Evolutionary conservation across 202 grass and related monocot genomes (phyloP).

Genomic region (Panicum hallii): DNA sequence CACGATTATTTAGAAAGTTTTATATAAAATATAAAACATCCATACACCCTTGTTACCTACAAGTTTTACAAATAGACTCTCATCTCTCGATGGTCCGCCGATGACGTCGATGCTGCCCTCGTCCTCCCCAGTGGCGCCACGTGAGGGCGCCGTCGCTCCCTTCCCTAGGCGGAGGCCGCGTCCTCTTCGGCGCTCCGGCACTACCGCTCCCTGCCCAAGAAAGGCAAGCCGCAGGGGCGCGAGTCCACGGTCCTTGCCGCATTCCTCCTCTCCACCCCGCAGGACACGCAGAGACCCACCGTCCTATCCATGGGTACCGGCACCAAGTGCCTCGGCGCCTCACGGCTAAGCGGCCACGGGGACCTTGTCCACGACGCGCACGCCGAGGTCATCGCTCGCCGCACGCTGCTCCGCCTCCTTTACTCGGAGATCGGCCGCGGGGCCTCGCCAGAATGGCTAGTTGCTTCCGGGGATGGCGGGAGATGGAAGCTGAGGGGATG

Average conservation of each 20-base stretch:
- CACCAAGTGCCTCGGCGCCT: constrained; percentile 83
- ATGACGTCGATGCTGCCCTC: constrained; percentile 11
- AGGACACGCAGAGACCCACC: not conserved
- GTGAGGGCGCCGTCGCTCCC: not conserved
- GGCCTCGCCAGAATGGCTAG: constrained; percentile 34
- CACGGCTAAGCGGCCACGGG: constrained; percentile 51
- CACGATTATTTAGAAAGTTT: no score
- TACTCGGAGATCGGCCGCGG: constrained; percentile 54
- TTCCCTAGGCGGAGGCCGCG: constrained; percentile 44
- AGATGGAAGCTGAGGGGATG: constrained; percentile 63
- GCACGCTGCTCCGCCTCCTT: constrained; percentile 63
- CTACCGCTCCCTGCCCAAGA: constrained; percentile 75
- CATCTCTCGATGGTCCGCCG: not conserved
- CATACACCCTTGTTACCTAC: no score
- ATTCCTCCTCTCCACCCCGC: not conserved
- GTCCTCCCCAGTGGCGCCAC: constrained; percentile 21
- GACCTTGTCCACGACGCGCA: constrained; percentile 80
- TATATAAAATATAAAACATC: no score
- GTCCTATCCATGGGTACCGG: constrained; percentile 71
- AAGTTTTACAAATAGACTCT: not conserved
- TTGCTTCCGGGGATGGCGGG: constrained; percentile 16
- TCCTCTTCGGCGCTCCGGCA: constrained; percentile 49
- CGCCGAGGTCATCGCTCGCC: constrained; percentile 74
- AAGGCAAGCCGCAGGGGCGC: constrained; percentile 77
- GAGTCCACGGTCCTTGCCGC: constrained; percentile 68